A percentile compares a stretch with the other conserved stretches of the same genome.
These are phyloP conservation scores for Nannizziopsis arthrosporioides DNA, from an alignment of 2,329 filamentous ascomycete genomes.

Conservation along the genomic window DNA sequence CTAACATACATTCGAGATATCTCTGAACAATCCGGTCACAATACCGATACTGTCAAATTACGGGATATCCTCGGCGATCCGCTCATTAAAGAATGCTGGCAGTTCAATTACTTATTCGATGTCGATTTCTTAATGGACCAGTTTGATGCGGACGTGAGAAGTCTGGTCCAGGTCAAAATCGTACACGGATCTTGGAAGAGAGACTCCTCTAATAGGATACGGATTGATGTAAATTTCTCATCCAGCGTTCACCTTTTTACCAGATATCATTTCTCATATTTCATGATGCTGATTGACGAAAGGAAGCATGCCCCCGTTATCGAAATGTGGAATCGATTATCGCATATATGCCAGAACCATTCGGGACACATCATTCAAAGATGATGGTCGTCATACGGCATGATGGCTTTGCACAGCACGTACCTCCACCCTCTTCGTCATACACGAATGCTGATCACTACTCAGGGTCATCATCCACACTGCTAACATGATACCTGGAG, in stretches of 20 bases:
- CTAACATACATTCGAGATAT: slow-evolving; percentile 60
- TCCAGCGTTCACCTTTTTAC: background rate
- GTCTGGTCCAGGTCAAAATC: slow-evolving; percentile 45
- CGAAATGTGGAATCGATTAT: slow-evolving; percentile 58
- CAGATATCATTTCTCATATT: slow-evolving; percentile 1
- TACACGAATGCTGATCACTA: background rate
- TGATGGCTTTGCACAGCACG: slow-evolving; percentile 58
- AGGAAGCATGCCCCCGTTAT: slow-evolving; percentile 52
- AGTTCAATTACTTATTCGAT: slow-evolving; percentile 46
- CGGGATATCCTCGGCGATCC: slow-evolving; percentile 61
- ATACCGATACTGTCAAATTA: slow-evolving; percentile 55
- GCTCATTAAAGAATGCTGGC: slow-evolving; percentile 53
- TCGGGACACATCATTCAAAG: slow-evolving; percentile 77
- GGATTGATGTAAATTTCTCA: slow-evolving; percentile 42
- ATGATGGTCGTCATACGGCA: slow-evolving; percentile 75
- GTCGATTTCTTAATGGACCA: slow-evolving; percentile 49
- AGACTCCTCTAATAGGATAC: slow-evolving; percentile 49
- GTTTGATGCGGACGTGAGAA: slow-evolving; percentile 47
- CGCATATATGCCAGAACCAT: slow-evolving; percentile 71
- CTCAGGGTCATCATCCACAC: slow-evolving; percentile 64
- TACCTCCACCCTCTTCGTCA: background rate
- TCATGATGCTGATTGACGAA: background rate
- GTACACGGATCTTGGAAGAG: slow-evolving; percentile 56
- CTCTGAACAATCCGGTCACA: slow-evolving; percentile 41
- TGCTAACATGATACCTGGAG: slow-evolving; percentile 77